These are phyloP conservation scores for Asterochloris sp. DNA, from an alignment of 139 green algal genomes.

Conservation along the genomic window DNA sequence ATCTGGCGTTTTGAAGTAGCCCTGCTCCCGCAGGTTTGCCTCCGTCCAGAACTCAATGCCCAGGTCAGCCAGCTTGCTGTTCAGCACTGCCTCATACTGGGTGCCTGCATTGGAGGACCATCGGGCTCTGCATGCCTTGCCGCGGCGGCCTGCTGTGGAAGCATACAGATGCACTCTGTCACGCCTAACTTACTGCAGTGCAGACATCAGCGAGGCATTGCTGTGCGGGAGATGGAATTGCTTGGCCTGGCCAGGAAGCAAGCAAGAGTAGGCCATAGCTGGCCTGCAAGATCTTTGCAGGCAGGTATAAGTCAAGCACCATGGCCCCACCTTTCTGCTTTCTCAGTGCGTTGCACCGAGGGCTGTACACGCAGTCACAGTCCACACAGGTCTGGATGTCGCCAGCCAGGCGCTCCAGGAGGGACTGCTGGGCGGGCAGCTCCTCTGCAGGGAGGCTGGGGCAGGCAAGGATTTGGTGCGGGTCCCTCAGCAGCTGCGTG, in stretches of 20 bases:
- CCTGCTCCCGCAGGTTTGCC: constrained; percentile 59
- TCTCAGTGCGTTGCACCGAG: constrained; percentile 12
- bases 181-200: background rate
- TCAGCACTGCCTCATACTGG: constrained; percentile 73
- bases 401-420: constrained; percentile 22
- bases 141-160: background rate
- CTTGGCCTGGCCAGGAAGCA: background rate
- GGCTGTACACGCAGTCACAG: constrained; percentile 31
- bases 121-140: constrained; percentile 10
- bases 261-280: background rate
- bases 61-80: constrained; percentile 40
- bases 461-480: background rate
- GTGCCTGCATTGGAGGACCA: constrained; percentile 28
- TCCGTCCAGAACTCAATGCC: constrained; percentile 79
- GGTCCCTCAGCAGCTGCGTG: constrained; percentile 37
- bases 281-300: background rate
- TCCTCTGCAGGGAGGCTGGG: background rate
- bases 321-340: background rate
- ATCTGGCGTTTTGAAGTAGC: constrained; percentile 86
- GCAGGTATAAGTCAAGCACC: background rate
- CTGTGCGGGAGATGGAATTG: background rate
- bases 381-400: constrained; percentile 42
- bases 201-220: background rate
- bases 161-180: background rate
- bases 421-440: background rate